Base-by-base conservation (phyloP, 116 monocot species). In the Trichopus zeylanicus region DNA sequence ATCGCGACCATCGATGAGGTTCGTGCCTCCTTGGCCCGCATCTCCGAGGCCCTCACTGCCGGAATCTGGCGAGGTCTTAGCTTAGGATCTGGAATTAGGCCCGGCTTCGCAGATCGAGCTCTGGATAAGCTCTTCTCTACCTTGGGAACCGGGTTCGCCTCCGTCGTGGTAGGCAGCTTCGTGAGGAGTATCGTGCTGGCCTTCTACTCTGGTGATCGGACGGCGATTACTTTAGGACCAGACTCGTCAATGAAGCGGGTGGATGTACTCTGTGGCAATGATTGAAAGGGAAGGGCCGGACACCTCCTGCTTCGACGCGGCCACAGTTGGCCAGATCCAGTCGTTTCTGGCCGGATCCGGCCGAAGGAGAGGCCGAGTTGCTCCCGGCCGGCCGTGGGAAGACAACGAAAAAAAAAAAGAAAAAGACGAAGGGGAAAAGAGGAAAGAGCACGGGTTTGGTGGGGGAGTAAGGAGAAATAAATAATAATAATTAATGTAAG, bases 11-110 rank as follows among this genome's bases (percentile, higher is more conserved):
- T 86, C 26, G 70, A 73, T 3, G 89, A 94, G 53, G 56, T 84
- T 51, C 46, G 60, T 16, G 53, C 10, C 32, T 67, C 81, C 22
- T 30, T 90, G 25, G 70, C 84, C 13, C 52, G 65, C 32, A 61
- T 84, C 26, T 83, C 88, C 12, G 80, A 85, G 53, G 71, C 98
- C 3, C n/a, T 98, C 20, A 76, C 80, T 0, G 57, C 57, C 37
- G 97, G 97, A 0, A 39, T 87, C 1, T 32, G 31, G 3, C 35
- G 3, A 63, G 54, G 29, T 29, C 46, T 6, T 21, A 60, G 0
- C n/a, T 16, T 8, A 25, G 42, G 27, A 4, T 31, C 12, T 15
- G 26, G 4, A 0, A 16, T 34, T 15, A 63, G 46, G 26, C 34
- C 42, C 18, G 33, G 51, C 13, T 70, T 89, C 59, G 51, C 74